Percentiles rank a stretch among this genome's conserved stretches.
phyloP scores from a whole-genome alignment of 371 early-diverging fungal species.

The Mortierella sp. region DNA sequence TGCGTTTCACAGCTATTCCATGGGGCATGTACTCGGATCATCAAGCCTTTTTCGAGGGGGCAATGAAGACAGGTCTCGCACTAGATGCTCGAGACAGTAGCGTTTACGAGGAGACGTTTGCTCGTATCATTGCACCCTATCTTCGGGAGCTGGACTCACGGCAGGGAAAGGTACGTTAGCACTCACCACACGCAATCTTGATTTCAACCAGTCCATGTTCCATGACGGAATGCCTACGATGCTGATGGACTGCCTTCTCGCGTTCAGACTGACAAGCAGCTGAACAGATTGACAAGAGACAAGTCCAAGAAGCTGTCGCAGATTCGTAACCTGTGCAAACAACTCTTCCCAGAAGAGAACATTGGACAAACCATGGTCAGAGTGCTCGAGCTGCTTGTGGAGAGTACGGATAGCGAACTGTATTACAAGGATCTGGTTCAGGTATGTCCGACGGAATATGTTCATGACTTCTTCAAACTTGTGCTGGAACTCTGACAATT shows the following conservation, averaged over 20 bases:
- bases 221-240: too few relatives aligned
- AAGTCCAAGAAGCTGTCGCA: constrained; percentile 35
- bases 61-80: constrained; percentile 7
- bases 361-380: constrained; percentile 43
- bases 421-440: constrained; percentile 33
- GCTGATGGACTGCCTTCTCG: neutral
- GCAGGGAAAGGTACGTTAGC: constrained; percentile 30
- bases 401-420: constrained; percentile 22
- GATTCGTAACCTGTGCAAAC: constrained; percentile 41
- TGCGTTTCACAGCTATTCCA: constrained; percentile 9
- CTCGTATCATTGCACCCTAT: constrained; percentile 17
- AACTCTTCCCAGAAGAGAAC: constrained; percentile 39
- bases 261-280: constrained; percentile 33
- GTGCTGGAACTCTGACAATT: too few relatives aligned
- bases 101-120: constrained; percentile 24
- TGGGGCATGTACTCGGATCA: constrained; percentile 37
- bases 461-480: too few relatives aligned
- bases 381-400: constrained; percentile 33
- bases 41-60: constrained; percentile 16
- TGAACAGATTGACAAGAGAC: constrained; percentile 17
- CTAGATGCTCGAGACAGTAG: constrained; percentile 24
- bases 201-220: too few relatives aligned
- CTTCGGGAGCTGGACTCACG: constrained; percentile 24
- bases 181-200: too few relatives aligned
- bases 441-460: too few relatives aligned